Evolutionary conservation across 352 stramenopile species (phyloP), one percentile per base, ranked within the genome.

Genomic region (Discostella stelligera): DNA sequence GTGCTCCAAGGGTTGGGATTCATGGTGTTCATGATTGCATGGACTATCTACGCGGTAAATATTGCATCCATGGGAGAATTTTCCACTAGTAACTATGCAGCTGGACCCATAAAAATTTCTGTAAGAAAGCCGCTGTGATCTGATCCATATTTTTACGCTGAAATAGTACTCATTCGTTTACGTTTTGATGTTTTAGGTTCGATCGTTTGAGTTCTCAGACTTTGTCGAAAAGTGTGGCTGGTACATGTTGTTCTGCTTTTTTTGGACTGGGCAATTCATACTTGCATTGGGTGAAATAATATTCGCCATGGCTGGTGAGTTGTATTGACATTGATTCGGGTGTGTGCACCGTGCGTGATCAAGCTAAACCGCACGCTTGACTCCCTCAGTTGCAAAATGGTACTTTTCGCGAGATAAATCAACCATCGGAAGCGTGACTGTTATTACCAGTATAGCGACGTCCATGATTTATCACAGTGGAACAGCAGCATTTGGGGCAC

Each of bases 231-330:
- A 81, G 14, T 79, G 67, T 62, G 84, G 69, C 23, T 93, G 85
- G 85, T 96, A 93, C 71, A 71, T 95, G 39, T 86, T 98, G 20
- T 99, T 99, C 77, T 93, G 91, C 54, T 97, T 97, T 41, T 95
- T 98, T 53, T 99, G 97, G 97, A 97, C 95, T 0, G 95, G 93
- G 10, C 91, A 98, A 75, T 96, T 98, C 61, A 97, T 99, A 74
- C 90, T 98, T 21, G 96, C 96, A 11, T 84, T 98, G 74, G 97
- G 95, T 37, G 95, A 98, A 89, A 97, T 98, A 56, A 93, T 95
- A 4, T 93, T 98, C 50, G 95, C 95, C 16, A 94, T 98, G 66
- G 90, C 94, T 41, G 55, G 66, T 13, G 87, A 97, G 41, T 92
- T 89, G 0, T 63, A 18, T 32, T 50, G 41, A 30, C 25, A 50